phyloP scores from a whole-genome alignment of 345 rosid genomes.

The Trapa incisa region DNA sequence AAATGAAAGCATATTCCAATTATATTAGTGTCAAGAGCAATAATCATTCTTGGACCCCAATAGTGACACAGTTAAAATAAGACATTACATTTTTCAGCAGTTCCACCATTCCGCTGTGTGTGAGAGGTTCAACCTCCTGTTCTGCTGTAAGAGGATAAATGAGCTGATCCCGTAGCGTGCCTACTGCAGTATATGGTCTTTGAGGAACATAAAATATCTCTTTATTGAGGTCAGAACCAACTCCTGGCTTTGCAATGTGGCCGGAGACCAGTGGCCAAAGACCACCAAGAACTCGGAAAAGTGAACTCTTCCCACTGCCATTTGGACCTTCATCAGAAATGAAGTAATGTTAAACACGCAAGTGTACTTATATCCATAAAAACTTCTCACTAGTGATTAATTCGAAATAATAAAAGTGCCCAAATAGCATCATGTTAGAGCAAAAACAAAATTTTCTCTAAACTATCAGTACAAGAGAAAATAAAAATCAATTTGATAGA shows the following conservation, averaged over 20 bases:
- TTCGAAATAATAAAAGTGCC: not conserved
- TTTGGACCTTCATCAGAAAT: conserved; percentile 62
- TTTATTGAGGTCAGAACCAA: conserved; percentile 96
- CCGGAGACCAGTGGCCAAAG: conserved; percentile 96
- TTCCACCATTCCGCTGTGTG: conserved; percentile 70
- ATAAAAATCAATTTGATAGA: not conserved
- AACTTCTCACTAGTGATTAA: not conserved
- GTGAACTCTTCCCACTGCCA: conserved; percentile 99
- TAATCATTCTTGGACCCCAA: not conserved
- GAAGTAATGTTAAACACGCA: conserved; percentile 3
- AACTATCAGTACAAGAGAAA: not conserved
- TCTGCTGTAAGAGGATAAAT: conserved; percentile 86
- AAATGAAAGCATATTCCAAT: conserved; percentile 11
- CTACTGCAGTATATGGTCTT: conserved; percentile 96
- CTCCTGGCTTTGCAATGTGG: conserved; percentile 90
- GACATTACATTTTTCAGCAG: conserved; percentile 72
- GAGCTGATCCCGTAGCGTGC: conserved; percentile 93
- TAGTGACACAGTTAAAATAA: not conserved
- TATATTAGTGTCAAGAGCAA: conserved; percentile 8
- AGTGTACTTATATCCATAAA: not conserved
- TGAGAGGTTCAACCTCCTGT: conserved; percentile 60
- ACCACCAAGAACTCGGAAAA: conserved; percentile 97
- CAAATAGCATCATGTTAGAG: not conserved
- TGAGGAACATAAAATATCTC: conserved; percentile 98
- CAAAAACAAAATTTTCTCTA: not conserved